A percentile compares a stretch with the other conserved stretches of the same genome.
These are phyloP conservation scores for Talaromyces sp. DNA, from an alignment of 2,329 filamentous ascomycete species.

Conservation along the genomic window DNA sequence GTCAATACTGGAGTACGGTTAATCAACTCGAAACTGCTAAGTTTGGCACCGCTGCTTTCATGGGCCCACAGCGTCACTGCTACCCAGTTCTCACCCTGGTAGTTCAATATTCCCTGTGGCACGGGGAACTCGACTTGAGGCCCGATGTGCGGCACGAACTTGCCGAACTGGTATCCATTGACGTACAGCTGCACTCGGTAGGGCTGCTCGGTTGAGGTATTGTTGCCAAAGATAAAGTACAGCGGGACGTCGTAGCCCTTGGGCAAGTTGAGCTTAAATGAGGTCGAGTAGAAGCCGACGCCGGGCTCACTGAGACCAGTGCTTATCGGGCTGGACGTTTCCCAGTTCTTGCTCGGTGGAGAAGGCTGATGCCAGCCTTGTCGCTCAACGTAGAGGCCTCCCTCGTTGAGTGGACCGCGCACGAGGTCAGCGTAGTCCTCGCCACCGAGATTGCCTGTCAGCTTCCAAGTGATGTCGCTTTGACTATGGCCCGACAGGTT, in stretches of 20 bases:
- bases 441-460: constrained; percentile 56
- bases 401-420: constrained; percentile 55
- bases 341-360: constrained; percentile 30
- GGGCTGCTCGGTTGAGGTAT: constrained; percentile 44
- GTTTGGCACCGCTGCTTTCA: constrained; percentile 51
- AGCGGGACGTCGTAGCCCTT: constrained; percentile 53
- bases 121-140: constrained; percentile 69
- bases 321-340: constrained; percentile 26
- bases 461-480: constrained; percentile 45
- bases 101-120: constrained; percentile 67
- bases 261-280: constrained; percentile 48
- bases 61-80: constrained; percentile 65
- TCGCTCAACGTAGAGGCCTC: constrained; percentile 51
- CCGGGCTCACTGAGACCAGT: constrained; percentile 42
- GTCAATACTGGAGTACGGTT: constrained; percentile 49
- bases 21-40: constrained; percentile 51
- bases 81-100: constrained; percentile 64
- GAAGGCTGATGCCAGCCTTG: constrained; percentile 52
- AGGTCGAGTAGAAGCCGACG: constrained; percentile 49
- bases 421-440: constrained; percentile 49
- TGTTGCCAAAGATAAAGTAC: constrained; percentile 45
- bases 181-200: constrained; percentile 65
- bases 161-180: constrained; percentile 71
- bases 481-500: constrained; percentile 34
- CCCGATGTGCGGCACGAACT: constrained; percentile 65